Evolutionary conservation across 1,284 basidiomycete species (phyloP), one percentile per base, ranked within the genome.

Genomic region (Cryptococcus floricola): DNA sequence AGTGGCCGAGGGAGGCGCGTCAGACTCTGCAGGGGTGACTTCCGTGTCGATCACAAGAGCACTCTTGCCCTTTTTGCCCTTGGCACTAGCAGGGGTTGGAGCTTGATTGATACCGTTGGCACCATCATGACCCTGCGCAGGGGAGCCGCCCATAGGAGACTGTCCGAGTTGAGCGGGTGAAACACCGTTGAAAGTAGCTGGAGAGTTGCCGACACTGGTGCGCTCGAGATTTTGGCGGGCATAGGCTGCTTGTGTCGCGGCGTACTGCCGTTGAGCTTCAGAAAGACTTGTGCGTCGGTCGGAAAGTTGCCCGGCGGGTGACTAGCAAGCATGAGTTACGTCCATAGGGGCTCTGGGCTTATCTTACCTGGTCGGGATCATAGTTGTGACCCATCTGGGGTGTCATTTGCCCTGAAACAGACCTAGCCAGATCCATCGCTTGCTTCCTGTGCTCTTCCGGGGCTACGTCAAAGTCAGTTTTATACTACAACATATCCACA

Each of bases 401-500:
- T 3, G 44, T 46, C 18, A 60, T 47, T 25, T 60, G 58, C 9
- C 52, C 51, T 53, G 55, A 58, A 16, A 51, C 62, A 44, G 54
- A 46, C 19, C 52, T 54, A 14, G 64, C 64, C 41, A 66, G 34
- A 39, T 66, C 64, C 4, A 62, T 38, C n/a, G 62, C 64, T 50
- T 66, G 64, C 27, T 62, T 41, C 39, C 60, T 62, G 42, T 66
- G 64, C 6, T 65, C 63, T 39, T 65, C 63, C 4, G 63, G 63
- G 5, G 63, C 63, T 65, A 34, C 13, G 27, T 28, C 25, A 42
- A n/a, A 42, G 5, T 41, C 39, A 34, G 19, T 16, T 16, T 23
- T 8, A 48, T 44, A 3, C n/a, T 42, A 3, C 4, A 31, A 19
- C 4, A 39, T 19, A 44, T 27, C 25, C 43, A 4, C 34, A 16